phyloP scores from a whole-genome alignment of 345 rosid species.

The Cochlearia excelsa region DNA sequence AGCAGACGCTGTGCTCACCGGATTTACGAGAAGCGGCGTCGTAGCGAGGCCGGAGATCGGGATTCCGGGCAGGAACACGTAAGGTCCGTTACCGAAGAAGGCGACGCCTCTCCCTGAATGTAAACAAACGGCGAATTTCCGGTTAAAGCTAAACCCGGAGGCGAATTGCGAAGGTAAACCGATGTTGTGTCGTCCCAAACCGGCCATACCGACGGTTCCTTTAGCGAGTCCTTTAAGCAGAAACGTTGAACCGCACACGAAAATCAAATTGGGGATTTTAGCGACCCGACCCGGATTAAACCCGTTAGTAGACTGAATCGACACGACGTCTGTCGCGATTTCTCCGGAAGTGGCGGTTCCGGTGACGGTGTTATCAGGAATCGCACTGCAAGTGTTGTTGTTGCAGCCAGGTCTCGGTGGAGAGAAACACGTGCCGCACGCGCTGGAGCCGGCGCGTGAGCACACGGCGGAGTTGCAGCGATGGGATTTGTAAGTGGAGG shows the following conservation, averaged over 20 bases:
- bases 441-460: conserved; percentile 43
- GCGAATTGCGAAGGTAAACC: conserved; percentile 55
- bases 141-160: conserved; percentile 48
- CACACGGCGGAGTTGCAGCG: conserved; percentile 62
- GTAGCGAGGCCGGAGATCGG: conserved; percentile 45
- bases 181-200: conserved; percentile 51
- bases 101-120: conserved; percentile 46
- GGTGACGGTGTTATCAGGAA: conserved; percentile 49
- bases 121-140: conserved; percentile 64
- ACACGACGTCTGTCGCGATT: conserved; percentile 49
- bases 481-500: conserved; percentile 53
- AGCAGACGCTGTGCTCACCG: conserved; percentile 50
- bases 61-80: conserved; percentile 50
- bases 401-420: conserved; percentile 63
- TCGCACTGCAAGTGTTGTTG: conserved; percentile 56
- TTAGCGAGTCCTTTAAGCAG: conserved; percentile 50
- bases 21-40: conserved; percentile 59
- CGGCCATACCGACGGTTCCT: conserved; percentile 57
- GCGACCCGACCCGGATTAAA: conserved; percentile 54
- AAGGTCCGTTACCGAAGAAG: conserved; percentile 58
- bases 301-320: conserved; percentile 63
- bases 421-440: conserved; percentile 49
- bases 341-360: conserved; percentile 48
- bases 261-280: conserved; percentile 37
- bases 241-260: conserved; percentile 44